Percentiles rank a stretch among this genome's conserved stretches.
phyloP scores from a whole-genome alignment of 1,139 yeast species.

The Kodamaea anthophila region DNA sequence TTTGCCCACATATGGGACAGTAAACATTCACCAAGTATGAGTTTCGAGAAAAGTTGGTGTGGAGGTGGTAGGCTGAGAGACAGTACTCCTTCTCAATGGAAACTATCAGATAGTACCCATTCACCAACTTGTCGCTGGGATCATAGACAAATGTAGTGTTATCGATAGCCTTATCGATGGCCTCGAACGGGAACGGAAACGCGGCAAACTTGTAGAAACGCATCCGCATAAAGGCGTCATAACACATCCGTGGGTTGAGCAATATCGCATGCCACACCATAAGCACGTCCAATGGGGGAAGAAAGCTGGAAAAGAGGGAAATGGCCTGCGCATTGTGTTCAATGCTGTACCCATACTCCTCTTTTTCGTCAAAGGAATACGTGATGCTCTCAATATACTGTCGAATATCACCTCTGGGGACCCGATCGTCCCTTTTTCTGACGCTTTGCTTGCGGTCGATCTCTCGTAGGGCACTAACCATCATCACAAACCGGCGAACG shows the following conservation, averaged over 20 bases:
- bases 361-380: neutral
- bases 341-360: neutral
- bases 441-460: neutral
- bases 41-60: slow-evolving; percentile 2
- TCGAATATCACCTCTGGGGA: neutral
- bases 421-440: neutral
- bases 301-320: neutral
- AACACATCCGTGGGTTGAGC: slow-evolving; percentile 17
- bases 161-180: slow-evolving; percentile 14
- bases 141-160: slow-evolving; percentile 16
- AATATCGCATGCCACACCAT: slow-evolving; percentile 29
- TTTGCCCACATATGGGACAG: slow-evolving; percentile 17
- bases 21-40: slow-evolving; percentile 5
- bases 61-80: slow-evolving; percentile 1
- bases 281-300: slow-evolving; percentile 33
- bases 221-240: slow-evolving; percentile 25
- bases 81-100: neutral
- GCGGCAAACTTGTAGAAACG: slow-evolving; percentile 10
- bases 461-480: slow-evolving; percentile 4
- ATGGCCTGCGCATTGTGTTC: neutral
- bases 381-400: neutral
- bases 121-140: slow-evolving; percentile 8
- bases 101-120: slow-evolving; percentile 6
- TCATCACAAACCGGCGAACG: slow-evolving; percentile 8
- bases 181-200: slow-evolving; percentile 1